Base-by-base conservation (phyloP, 176 grass and related monocot species). In the Hyparrhenia diplandra region DNA sequence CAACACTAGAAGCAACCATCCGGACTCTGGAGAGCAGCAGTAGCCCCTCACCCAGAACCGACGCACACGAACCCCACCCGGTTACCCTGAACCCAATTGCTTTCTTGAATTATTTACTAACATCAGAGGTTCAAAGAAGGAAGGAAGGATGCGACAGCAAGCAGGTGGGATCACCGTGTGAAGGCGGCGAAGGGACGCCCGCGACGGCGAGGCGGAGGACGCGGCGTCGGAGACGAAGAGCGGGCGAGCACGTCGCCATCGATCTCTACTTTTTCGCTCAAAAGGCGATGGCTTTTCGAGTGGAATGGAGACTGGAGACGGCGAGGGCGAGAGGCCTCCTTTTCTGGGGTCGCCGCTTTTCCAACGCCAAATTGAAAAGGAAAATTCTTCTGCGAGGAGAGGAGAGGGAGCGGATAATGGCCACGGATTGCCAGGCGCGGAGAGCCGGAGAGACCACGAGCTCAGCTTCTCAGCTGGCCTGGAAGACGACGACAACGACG, bases 191-290 rank as follows among this genome's bases (percentile, higher is more conserved):
- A 27, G 69, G 17, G 34, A 49, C 54, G n/a, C n/a, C 43, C 68
- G 69, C 32, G 84, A 73, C 58, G 84, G 76, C 34, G 76, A 80
- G 69, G 43, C 43, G 54, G 65, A 85, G 57, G 54, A 8, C 25
- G 66, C 23, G 29, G 58, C 13, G 70, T 47, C 43, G 47, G 76
- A 24, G 87, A 73, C 39, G 90, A 82, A 78, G 35, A 71, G 71
- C 23, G 86, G 73, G 80, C 73, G 75, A 86, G 67, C 74, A 86
- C 24, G 83, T 86, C 90, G 69, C 90, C 72, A 87, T 87, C 73
- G 49, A 37, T 35, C 41, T 55, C 24, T 10, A n/a, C 37, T 70
- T 63, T 62, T 46, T 59, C 28, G 51, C 28, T 46, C 36, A 32
- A 32, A 20, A 13, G n/a, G 42, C 40, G 67, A 31, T 68, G 82